A percentile compares a stretch with the other conserved stretches of the same genome.
Evolutionary conservation across 345 rosid genomes (phyloP).

Genomic region (Brassica nigra): DNA sequence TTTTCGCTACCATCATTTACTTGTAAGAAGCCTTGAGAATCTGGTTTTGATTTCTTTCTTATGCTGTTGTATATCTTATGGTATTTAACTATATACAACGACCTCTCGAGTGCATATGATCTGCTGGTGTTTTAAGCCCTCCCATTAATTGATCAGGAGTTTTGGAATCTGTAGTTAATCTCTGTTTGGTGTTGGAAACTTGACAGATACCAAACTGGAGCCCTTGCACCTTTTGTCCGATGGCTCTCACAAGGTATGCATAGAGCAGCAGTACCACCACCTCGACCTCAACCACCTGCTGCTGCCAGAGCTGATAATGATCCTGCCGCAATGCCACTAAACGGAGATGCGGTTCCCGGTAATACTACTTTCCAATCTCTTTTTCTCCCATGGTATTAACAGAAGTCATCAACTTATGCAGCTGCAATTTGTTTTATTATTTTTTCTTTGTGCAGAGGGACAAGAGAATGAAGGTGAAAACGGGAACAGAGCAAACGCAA

Average conservation of each 20-base stretch:
- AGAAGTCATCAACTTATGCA: conserved; percentile 19
- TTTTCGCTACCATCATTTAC: conserved; percentile 82
- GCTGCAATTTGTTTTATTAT: background rate
- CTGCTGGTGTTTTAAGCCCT: background rate
- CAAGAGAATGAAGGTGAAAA: conserved; percentile 70
- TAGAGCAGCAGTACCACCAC: conserved; percentile 96
- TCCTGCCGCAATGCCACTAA: conserved; percentile 59
- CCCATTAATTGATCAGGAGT: background rate
- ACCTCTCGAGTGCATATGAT: background rate
- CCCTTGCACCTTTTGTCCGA: conserved; percentile 81
- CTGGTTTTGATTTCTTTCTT: background rate
- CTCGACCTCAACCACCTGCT: conserved; percentile 73
- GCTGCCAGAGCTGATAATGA: conserved; percentile 71
- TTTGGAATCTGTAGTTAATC: background rate
- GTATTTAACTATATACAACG: background rate
- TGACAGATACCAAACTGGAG: conserved; percentile 94
- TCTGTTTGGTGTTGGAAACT: conserved; percentile 10
- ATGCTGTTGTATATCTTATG: no score
- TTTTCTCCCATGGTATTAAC: background rate
- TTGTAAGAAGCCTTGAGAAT: conserved; percentile 58
- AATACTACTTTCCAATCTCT: conserved; percentile 8
- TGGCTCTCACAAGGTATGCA: conserved; percentile 99
- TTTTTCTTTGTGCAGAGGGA: conserved; percentile 44
- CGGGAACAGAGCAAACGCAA: conserved; percentile 56
- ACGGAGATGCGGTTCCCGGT: conserved; percentile 70